Conservation (phyloP, 768 basidiomycete species). For the Gloeopeniophorella convolvens region DNA sequence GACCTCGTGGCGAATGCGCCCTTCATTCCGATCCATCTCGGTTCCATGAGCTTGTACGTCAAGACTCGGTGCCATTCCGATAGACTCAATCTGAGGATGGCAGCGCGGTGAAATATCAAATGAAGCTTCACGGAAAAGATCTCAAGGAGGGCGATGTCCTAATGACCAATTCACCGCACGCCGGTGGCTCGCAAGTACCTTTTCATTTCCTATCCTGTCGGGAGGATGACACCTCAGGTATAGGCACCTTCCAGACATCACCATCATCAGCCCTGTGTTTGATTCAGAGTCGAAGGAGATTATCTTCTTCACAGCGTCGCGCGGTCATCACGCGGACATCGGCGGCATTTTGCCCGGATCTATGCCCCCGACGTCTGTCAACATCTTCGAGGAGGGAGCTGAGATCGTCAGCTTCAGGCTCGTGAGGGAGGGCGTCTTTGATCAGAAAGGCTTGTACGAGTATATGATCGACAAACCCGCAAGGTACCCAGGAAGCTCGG, state of each 20-base stretch:
- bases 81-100: not conserved
- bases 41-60: constrained; percentile 86
- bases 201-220: constrained; percentile 10
- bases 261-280: constrained; percentile 92
- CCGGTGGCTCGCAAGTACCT: constrained; percentile 77
- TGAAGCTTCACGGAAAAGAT: constrained; percentile 61
- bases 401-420: constrained; percentile 89
- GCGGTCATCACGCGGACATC: constrained; percentile 93
- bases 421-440: constrained; percentile 75
- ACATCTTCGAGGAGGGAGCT: constrained; percentile 91
- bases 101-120: constrained; percentile 84
- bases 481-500: constrained; percentile 77
- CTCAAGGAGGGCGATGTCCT: constrained; percentile 89
- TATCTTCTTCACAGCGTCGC: constrained; percentile 89
- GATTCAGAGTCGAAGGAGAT: constrained; percentile 54
- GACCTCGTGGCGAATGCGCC: constrained; percentile 94
- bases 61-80: not conserved
- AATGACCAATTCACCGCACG: constrained; percentile 86
- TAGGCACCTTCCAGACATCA: constrained; percentile 81
- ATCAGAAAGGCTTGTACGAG: constrained; percentile 64
- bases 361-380: constrained; percentile 92
- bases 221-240: constrained; percentile 1
- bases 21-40: constrained; percentile 82
- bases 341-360: constrained; percentile 89
- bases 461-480: constrained; percentile 80